Evolutionary conservation across 495 filamentous ascomycete genomes (phyloP).

Genomic region (Thermothielavioides terrestris): DNA sequence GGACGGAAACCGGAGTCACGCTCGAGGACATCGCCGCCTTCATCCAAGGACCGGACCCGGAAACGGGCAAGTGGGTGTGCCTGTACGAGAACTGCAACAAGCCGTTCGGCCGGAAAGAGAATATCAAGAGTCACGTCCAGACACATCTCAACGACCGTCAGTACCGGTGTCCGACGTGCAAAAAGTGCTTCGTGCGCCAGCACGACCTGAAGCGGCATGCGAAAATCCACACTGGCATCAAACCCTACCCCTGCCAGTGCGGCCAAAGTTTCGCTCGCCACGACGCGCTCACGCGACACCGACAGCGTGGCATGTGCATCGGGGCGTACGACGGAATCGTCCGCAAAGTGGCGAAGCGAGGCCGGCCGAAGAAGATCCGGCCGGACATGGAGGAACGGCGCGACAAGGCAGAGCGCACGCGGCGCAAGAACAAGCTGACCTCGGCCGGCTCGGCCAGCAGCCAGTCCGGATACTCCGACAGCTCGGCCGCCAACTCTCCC

Average conservation of each 20-base stretch:
- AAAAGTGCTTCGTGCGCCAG: slow-evolving; percentile 90
- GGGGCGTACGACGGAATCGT: slow-evolving; percentile 81
- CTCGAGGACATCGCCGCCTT: slow-evolving; percentile 77
- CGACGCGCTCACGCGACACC: slow-evolving; percentile 87
- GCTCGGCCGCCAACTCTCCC: slow-evolving; percentile 39
- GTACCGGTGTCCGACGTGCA: slow-evolving; percentile 78
- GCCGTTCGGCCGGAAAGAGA: slow-evolving; percentile 86
- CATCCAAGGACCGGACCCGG: slow-evolving; percentile 69
- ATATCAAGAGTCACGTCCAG: slow-evolving; percentile 95
- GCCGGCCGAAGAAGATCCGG: slow-evolving; percentile 39
- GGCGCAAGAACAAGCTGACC: slow-evolving; percentile 44
- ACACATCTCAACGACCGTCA: slow-evolving; percentile 94
- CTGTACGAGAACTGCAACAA: slow-evolving; percentile 72
- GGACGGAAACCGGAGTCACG: slow-evolving; percentile 66
- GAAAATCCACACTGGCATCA: slow-evolving; percentile 90
- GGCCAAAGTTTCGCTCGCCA: slow-evolving; percentile 86
- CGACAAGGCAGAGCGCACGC: slow-evolving; percentile 51
- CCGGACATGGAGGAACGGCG: slow-evolving; percentile 53
- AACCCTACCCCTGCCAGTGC: slow-evolving; percentile 85
- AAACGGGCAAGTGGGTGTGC: slow-evolving; percentile 78
- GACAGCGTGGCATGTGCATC: slow-evolving; percentile 89
- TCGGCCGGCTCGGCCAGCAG: slow-evolving; percentile 31
- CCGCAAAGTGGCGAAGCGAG: slow-evolving; percentile 47
- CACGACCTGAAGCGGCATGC: slow-evolving; percentile 95
- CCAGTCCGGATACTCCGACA: slow-evolving; percentile 43